phyloP scores from a whole-genome alignment of 1,284 basidiomycete species.

The Chalciporus sp. region DNA sequence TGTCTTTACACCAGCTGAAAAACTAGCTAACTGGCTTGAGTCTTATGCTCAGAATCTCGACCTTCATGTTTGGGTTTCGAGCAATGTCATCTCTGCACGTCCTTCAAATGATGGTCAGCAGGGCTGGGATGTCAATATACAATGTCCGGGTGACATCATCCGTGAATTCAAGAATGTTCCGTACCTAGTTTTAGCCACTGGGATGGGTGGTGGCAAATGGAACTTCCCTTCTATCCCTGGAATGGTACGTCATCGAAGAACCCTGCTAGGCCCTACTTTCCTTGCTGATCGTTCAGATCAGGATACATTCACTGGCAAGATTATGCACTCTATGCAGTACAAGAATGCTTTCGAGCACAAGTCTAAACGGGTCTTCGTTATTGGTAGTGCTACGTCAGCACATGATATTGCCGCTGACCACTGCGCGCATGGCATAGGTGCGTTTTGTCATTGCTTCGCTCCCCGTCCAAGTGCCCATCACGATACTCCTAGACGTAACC shows the following conservation, averaged over 20 bases:
- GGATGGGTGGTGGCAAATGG: slow-evolving; percentile 31
- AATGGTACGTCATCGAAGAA: neutral
- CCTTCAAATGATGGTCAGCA: slow-evolving; percentile 27
- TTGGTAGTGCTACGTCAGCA: slow-evolving; percentile 7
- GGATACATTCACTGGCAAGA: slow-evolving; percentile 21
- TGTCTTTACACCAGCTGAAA: slow-evolving; percentile 33
- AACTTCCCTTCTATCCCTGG: slow-evolving; percentile 4
- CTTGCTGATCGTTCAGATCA: slow-evolving; percentile 14
- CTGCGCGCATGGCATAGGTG: slow-evolving; percentile 1
- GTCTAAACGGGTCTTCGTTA: slow-evolving; percentile 10
- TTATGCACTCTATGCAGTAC: slow-evolving; percentile 6
- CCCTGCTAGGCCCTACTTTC: neutral
- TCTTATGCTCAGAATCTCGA: slow-evolving; percentile 54
- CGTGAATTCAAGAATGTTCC: slow-evolving; percentile 30
- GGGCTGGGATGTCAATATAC: slow-evolving; percentile 36
- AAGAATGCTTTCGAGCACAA: neutral
- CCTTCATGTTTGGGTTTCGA: slow-evolving; percentile 55
- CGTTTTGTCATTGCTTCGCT: neutral
- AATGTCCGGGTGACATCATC: slow-evolving; percentile 18
- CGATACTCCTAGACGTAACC: slow-evolving; percentile 1
- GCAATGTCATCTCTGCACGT: slow-evolving; percentile 38
- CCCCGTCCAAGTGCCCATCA: neutral
- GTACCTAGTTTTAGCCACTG: slow-evolving; percentile 39
- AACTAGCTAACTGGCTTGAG: slow-evolving; percentile 60
- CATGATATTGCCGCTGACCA: slow-evolving; percentile 8